Conservation (phyloP, 148 eudicot genomes). For the Cornus kousa region DNA sequence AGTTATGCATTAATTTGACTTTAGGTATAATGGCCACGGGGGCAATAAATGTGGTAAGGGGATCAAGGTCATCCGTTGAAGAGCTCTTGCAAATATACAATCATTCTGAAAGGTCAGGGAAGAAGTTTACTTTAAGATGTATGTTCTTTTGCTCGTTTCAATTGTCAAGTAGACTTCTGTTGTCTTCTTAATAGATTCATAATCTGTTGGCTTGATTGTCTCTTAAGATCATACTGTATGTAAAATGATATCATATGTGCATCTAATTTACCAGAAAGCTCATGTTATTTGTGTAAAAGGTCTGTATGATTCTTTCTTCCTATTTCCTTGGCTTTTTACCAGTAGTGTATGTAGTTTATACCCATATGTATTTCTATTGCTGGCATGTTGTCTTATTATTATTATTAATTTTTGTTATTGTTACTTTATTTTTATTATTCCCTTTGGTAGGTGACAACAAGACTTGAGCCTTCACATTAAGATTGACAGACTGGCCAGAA, state of each 20-base stretch:
- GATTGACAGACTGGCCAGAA: too few species aligned
- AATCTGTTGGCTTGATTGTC: neutral
- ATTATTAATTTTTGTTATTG: too few species aligned
- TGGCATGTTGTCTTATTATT: too few species aligned
- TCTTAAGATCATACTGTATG: neutral
- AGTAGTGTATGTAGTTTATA: neutral
- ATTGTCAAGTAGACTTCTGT: neutral
- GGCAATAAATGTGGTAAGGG: constrained; percentile 94
- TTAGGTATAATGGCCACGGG: constrained; percentile 96
- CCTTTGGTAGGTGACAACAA: too few species aligned
- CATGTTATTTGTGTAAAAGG: neutral
- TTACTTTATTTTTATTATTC: too few species aligned
- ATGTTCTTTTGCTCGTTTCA: constrained; percentile 3
- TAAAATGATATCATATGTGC: neutral
- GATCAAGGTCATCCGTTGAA: constrained; percentile 86
- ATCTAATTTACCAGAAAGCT: neutral
- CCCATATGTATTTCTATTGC: neutral
- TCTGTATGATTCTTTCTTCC: neutral
- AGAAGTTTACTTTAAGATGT: constrained; percentile 8
- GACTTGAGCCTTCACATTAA: too few species aligned
- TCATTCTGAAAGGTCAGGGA: constrained; percentile 88
- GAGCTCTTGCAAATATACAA: constrained; percentile 89
- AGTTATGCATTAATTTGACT: constrained; percentile 12
- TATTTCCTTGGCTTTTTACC: neutral
- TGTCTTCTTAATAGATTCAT: neutral